These are phyloP conservation scores for Sugiyamaella grinbergsii DNA, from an alignment of 1,139 yeast genomes.

Conservation along the genomic window DNA sequence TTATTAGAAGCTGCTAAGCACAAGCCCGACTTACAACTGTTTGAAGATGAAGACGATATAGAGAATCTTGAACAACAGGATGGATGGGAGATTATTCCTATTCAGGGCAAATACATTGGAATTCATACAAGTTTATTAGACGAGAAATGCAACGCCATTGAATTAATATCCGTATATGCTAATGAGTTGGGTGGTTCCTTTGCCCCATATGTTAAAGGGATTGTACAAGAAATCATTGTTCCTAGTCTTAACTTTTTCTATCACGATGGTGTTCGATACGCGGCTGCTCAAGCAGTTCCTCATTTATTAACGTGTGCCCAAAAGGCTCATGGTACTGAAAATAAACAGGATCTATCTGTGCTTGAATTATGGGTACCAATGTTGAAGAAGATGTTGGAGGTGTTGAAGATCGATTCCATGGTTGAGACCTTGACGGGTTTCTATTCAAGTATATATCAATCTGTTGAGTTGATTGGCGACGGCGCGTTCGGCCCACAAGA, in stretches of 20 bases:
- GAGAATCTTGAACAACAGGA: conserved; percentile 82
- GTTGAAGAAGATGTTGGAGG: conserved; percentile 66
- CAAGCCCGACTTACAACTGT: conserved; percentile 81
- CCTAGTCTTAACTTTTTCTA: conserved; percentile 90
- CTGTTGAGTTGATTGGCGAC: conserved; percentile 65
- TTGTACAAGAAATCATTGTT: conserved; percentile 74
- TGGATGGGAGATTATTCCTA: conserved; percentile 92
- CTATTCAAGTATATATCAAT: conserved; percentile 70
- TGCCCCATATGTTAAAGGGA: conserved; percentile 78
- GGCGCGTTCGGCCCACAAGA: conserved; percentile 59
- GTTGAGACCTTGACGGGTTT: conserved; percentile 80
- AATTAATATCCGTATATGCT: conserved; percentile 83
- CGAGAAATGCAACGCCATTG: conserved; percentile 91
- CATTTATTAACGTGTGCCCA: conserved; percentile 61
- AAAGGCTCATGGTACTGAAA: conserved; percentile 32
- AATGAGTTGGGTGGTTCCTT: conserved; percentile 80
- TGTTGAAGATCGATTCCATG: conserved; percentile 75
- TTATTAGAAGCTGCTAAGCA: conserved; percentile 82
- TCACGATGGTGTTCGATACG: conserved; percentile 92
- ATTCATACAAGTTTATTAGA: conserved; percentile 90
- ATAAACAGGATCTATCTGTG: conserved; percentile 47
- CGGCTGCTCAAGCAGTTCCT: conserved; percentile 84
- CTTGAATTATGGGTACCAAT: conserved; percentile 72
- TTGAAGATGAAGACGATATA: conserved; percentile 84
- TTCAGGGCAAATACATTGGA: conserved; percentile 91